Percentiles rank a stretch among this genome's conserved stretches.
Evolutionary conservation across 352 stramenopile genomes (phyloP).

Genomic region (Blastocystis sp.): DNA sequence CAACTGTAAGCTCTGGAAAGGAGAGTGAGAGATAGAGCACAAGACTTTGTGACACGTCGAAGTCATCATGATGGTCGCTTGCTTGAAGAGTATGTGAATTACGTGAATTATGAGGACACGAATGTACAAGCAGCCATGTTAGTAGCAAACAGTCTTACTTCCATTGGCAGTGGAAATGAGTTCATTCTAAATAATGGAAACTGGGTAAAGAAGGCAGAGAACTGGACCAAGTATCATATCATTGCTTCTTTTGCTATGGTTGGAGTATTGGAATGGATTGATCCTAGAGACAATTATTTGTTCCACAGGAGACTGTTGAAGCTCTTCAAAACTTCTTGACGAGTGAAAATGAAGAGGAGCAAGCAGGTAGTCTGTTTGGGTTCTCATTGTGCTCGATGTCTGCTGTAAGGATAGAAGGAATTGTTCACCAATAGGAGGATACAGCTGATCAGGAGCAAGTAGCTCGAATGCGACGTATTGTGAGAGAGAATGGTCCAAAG

Average conservation of each 20-base stretch:
- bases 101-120: slow-evolving; percentile 82
- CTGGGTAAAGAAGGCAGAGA: slow-evolving; percentile 94
- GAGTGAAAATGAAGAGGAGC: slow-evolving; percentile 80
- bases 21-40: neutral
- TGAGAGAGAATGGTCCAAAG: slow-evolving; percentile 72
- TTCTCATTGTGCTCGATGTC: neutral
- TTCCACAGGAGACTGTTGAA: slow-evolving; percentile 91
- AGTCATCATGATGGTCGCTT: slow-evolving; percentile 81
- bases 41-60: slow-evolving; percentile 83
- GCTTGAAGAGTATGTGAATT: slow-evolving; percentile 77
- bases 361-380: slow-evolving; percentile 87
- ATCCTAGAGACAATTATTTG: slow-evolving; percentile 83
- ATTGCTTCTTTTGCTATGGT: slow-evolving; percentile 93
- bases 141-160: slow-evolving; percentile 89
- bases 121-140: slow-evolving; percentile 93
- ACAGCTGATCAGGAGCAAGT: neutral
- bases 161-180: slow-evolving; percentile 92
- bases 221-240: slow-evolving; percentile 98
- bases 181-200: slow-evolving; percentile 95
- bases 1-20: slow-evolving; percentile 69
- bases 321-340: slow-evolving; percentile 76
- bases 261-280: slow-evolving; percentile 70
- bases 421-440: neutral
- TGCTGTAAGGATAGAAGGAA: slow-evolving; percentile 71
- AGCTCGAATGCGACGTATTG: neutral